phyloP scores from a whole-genome alignment of 306 rosid species.

The Morella rubra region DNA sequence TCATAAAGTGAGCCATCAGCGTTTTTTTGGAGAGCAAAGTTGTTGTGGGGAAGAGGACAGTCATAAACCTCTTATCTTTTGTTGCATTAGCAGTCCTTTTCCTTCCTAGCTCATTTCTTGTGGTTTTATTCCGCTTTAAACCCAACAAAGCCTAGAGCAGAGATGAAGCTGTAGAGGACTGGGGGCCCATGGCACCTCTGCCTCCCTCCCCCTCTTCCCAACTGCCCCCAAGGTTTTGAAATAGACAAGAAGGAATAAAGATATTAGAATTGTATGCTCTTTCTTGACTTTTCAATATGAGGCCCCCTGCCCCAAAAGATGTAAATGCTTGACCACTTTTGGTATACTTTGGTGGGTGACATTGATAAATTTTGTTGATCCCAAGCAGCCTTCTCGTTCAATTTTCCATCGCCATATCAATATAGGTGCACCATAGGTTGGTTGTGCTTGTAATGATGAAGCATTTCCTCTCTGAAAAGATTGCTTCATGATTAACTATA shows the following conservation, averaged over 20 bases:
- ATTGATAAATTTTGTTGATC: slow-evolving; percentile 28
- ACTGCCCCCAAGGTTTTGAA: no score
- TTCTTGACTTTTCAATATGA: no score
- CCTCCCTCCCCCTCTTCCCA: no score
- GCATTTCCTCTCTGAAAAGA: neutral
- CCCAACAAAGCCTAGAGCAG: neutral
- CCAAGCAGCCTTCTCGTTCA: slow-evolving; percentile 24
- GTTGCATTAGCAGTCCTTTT: neutral
- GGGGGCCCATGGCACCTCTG: no score
- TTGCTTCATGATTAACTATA: neutral
- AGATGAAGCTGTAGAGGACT: no score
- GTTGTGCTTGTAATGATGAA: neutral
- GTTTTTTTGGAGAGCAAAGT: neutral
- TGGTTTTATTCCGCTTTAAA: neutral
- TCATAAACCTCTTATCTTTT: neutral
- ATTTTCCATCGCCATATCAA: slow-evolving; percentile 16
- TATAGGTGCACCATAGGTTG: slow-evolving; percentile 6
- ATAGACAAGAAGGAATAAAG: no score
- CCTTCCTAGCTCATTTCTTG: neutral
- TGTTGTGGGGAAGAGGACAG: slow-evolving; percentile 4
- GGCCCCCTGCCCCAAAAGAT: no score
- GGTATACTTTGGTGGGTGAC: slow-evolving; percentile 41
- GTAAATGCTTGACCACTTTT: neutral
- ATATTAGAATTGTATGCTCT: no score
- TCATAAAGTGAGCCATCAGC: neutral